Conservation (phyloP, 768 basidiomycete species). For the Trametes villosa region DNA sequence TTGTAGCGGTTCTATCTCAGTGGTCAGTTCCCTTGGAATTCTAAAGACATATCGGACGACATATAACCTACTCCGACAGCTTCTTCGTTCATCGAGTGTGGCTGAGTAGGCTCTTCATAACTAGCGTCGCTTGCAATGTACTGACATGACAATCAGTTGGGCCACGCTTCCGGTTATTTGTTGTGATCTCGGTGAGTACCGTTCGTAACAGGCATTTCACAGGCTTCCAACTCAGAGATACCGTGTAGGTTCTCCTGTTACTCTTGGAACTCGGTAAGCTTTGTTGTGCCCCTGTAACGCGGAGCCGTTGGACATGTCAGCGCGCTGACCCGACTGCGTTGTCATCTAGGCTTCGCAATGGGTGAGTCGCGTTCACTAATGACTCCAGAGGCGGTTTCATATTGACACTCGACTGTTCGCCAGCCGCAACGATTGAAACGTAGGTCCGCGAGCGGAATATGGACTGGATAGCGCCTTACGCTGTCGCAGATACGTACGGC, state of each 20-base stretch:
- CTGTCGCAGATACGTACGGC: neutral
- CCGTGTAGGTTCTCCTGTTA: neutral
- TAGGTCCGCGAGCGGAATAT: neutral
- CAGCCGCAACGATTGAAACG: neutral
- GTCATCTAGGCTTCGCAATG: neutral
- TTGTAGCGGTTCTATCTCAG: neutral
- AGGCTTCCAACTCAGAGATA: neutral
- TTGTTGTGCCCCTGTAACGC: no score
- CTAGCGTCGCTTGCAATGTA: neutral
- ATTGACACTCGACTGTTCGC: neutral
- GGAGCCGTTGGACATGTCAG: neutral
- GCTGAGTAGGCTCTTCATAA: neutral
- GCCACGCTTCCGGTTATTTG: neutral
- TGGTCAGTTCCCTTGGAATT: neutral
- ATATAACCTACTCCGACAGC: neutral
- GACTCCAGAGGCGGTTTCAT: no score
- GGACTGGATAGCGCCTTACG: neutral
- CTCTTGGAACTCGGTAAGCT: neutral
- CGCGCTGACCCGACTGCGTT: neutral
- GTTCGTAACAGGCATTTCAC: neutral
- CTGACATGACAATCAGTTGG: neutral
- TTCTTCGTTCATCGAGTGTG: constrained; percentile 1
- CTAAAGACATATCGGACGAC: neutral
- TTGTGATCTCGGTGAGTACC: neutral
- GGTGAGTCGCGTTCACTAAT: neutral